These are phyloP conservation scores for Pilaira anomala DNA, from an alignment of 192 early-diverging fungal species.

Conservation along the genomic window DNA sequence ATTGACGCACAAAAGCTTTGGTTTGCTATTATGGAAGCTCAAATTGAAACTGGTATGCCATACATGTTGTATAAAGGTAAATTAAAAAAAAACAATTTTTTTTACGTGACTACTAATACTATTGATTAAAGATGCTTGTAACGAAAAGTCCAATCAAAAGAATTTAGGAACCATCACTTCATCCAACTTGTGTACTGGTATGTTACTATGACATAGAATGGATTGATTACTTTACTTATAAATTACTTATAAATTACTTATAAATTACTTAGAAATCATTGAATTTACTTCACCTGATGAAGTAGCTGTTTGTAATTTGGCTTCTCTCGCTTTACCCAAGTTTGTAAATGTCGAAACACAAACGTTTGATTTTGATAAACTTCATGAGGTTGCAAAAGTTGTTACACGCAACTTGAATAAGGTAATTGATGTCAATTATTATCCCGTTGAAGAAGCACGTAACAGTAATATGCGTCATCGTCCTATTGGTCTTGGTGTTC, in stretches of 20 bases:
- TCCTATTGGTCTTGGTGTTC: slow-evolving; percentile 88
- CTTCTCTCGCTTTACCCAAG: slow-evolving; percentile 85
- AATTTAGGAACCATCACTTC: slow-evolving; percentile 97
- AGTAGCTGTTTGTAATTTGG: slow-evolving; percentile 96
- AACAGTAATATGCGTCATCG: slow-evolving; percentile 91
- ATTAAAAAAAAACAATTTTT: neutral
- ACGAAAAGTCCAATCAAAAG: slow-evolving; percentile 96
- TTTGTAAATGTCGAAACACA: slow-evolving; percentile 67
- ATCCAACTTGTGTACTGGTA: slow-evolving; percentile 88
- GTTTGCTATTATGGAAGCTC: slow-evolving; percentile 94
- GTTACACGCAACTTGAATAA: slow-evolving; percentile 90
- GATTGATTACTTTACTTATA: neutral
- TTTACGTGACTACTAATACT: neutral
- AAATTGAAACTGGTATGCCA: slow-evolving; percentile 95
- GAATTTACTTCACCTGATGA: slow-evolving; percentile 94
- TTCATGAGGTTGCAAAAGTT: slow-evolving; percentile 83
- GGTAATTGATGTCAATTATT: slow-evolving; percentile 96
- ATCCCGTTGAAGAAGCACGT: slow-evolving; percentile 85
- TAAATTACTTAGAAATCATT: slow-evolving; percentile 71
- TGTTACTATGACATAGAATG: neutral
- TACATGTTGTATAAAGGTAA: slow-evolving; percentile 95
- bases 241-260: neutral
- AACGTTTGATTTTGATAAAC: slow-evolving; percentile 78
- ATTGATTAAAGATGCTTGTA: slow-evolving; percentile 75
- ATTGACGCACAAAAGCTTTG: slow-evolving; percentile 95